Conservation (phyloP, 225 moss, liverwort and hornwort species). For the Lunularia cruciata region DNA sequence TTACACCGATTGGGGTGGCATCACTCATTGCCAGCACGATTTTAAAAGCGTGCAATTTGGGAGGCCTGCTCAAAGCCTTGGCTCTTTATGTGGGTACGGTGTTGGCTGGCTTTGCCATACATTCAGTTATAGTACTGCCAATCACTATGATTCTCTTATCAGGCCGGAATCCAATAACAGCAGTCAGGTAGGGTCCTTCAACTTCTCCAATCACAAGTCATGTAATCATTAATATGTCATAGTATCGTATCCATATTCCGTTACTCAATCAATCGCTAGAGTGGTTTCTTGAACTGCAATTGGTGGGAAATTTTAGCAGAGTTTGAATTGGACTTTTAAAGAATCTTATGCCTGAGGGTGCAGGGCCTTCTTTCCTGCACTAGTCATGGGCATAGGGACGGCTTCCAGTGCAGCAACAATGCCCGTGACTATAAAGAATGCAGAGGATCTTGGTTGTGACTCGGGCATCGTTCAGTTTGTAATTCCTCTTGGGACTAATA, state of each 20-base stretch:
- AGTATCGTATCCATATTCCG: too few relatives aligned
- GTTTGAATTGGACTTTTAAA: not conserved
- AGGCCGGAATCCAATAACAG: constrained; percentile 58
- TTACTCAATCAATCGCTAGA: too few relatives aligned
- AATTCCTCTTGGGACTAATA: constrained; percentile 88
- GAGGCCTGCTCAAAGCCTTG: constrained; percentile 70
- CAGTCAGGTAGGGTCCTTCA: constrained; percentile 67
- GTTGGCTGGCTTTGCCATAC: constrained; percentile 62
- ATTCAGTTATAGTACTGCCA: constrained; percentile 68
- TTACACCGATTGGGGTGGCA: constrained; percentile 85
- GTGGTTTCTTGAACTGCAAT: too few relatives aligned
- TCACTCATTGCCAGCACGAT: constrained; percentile 87
- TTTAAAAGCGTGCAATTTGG: constrained; percentile 68
- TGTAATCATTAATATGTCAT: too few relatives aligned
- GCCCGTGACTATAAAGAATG: constrained; percentile 87
- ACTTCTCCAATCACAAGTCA: too few relatives aligned
- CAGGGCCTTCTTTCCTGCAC: constrained; percentile 70
- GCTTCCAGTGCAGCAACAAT: constrained; percentile 87
- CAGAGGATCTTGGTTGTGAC: constrained; percentile 69
- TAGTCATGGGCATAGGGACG: constrained; percentile 79
- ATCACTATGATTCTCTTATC: constrained; percentile 60
- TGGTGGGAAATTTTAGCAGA: too few relatives aligned
- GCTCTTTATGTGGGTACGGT: constrained; percentile 79
- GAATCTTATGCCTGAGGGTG: constrained; percentile 25
- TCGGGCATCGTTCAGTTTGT: constrained; percentile 84